These are phyloP conservation scores for Podila horticola DNA, from an alignment of 192 early-diverging fungal genomes.

Conservation along the genomic window DNA sequence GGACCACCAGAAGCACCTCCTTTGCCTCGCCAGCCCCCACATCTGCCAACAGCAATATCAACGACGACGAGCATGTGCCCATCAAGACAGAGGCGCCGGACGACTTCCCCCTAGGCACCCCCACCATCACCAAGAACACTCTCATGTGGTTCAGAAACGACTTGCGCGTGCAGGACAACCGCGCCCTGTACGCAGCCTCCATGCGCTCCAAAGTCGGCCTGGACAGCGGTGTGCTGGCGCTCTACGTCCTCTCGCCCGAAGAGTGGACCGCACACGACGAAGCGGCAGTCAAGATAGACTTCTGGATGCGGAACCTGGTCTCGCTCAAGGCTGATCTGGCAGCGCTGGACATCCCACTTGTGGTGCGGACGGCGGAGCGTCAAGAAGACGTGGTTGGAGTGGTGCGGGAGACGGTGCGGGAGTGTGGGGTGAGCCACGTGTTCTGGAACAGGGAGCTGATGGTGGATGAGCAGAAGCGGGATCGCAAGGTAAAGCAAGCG, in stretches of 20 bases:
- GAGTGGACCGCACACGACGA: constrained; percentile 68
- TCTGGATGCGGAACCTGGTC: constrained; percentile 59
- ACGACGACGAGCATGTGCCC: no score
- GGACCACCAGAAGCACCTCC: no score
- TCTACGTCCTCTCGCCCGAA: constrained; percentile 65
- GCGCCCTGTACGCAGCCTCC: constrained; percentile 48
- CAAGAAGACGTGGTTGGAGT: constrained; percentile 21
- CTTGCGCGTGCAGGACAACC: constrained; percentile 57
- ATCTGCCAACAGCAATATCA: no score
- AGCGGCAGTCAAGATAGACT: constrained; percentile 63
- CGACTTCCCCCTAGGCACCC: neutral
- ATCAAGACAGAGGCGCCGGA: neutral
- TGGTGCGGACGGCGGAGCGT: constrained; percentile 40
- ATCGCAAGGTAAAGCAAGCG: constrained; percentile 22
- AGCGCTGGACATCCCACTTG: constrained; percentile 53
- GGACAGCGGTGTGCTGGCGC: constrained; percentile 11
- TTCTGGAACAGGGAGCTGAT: constrained; percentile 44
- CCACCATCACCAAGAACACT: constrained; percentile 30
- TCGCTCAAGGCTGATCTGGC: constrained; percentile 44
- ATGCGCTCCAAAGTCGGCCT: constrained; percentile 31
- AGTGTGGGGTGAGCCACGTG: constrained; percentile 43
- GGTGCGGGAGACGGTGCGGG: constrained; percentile 10
- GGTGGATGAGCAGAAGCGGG: constrained; percentile 61
- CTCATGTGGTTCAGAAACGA: constrained; percentile 63
- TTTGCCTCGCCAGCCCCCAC: no score